A percentile compares a stretch with the other conserved stretches of the same genome.
Conservation (phyloP, 164 flowering plant genomes). For the Macadamia integrifolia region DNA sequence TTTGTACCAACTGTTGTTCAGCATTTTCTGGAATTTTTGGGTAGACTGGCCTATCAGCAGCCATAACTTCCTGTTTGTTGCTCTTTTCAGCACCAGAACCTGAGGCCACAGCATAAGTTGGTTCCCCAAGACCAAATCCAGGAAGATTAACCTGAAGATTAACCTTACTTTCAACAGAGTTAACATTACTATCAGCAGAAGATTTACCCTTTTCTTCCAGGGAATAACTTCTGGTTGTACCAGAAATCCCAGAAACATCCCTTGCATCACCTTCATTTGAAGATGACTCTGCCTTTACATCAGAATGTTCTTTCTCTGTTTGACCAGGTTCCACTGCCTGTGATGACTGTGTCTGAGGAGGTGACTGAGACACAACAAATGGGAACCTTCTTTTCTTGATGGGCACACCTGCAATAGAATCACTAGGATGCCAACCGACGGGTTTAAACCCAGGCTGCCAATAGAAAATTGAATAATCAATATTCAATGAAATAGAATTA, state of each 20-base stretch:
- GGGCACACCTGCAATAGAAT: constrained; percentile 43
- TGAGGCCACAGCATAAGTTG: constrained; percentile 3
- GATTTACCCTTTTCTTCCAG: constrained; percentile 13
- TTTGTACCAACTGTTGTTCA: constrained; percentile 14
- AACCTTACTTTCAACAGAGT: constrained; percentile 8
- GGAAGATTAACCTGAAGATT: not conserved
- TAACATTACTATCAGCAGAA: constrained; percentile 15
- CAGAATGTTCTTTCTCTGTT: constrained; percentile 19
- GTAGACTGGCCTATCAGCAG: constrained; percentile 4
- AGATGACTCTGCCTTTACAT: constrained; percentile 14
- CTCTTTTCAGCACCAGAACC: constrained; percentile 15
- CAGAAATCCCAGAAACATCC: constrained; percentile 12
- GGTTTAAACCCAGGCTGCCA: constrained; percentile 35
- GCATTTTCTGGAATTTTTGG: constrained; percentile 9
- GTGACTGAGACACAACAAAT: constrained; percentile 29
- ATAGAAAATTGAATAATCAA: constrained; percentile 21
- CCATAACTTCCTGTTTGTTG: constrained; percentile 6
- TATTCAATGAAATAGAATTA: constrained; percentile 8
- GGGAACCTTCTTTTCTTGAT: constrained; percentile 55
- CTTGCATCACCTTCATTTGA: constrained; percentile 14
- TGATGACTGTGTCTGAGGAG: constrained; percentile 24
- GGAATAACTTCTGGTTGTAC: constrained; percentile 9
- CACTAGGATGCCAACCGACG: constrained; percentile 30
- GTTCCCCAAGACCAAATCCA: constrained; percentile 15
- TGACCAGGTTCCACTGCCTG: constrained; percentile 11